A percentile compares a stretch with the other conserved stretches of the same genome.
phyloP scores from a whole-genome alignment of 2,329 filamentous ascomycete species.

The Dryadomyces quercivorus region DNA sequence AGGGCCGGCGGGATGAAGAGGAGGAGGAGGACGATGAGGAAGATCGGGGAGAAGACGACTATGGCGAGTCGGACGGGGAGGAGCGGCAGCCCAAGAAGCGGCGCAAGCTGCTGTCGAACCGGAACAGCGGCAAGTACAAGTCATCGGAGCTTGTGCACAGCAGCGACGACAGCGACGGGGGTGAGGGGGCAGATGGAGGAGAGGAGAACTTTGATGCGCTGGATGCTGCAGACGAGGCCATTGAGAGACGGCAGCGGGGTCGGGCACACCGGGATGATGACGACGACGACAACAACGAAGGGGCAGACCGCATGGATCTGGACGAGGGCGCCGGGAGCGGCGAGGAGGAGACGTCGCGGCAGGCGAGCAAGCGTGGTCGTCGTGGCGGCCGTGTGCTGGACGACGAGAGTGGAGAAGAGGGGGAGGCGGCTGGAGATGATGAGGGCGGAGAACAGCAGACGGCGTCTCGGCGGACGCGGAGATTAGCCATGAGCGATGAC shows the following conservation, averaged over 20 bases:
- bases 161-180: slow-evolving; percentile 43
- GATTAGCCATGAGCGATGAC: slow-evolving; percentile 20
- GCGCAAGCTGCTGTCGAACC: slow-evolving; percentile 32
- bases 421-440: slow-evolving; percentile 6
- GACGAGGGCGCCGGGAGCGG: slow-evolving; percentile 33
- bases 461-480: slow-evolving; percentile 16
- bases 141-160: slow-evolving; percentile 74
- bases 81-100: slow-evolving; percentile 50
- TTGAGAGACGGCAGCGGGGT: slow-evolving; percentile 14
- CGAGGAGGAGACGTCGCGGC: slow-evolving; percentile 7
- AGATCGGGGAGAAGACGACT: slow-evolving; percentile 24
- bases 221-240: slow-evolving; percentile 24
- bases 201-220: slow-evolving; percentile 20
- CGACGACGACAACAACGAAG: slow-evolving; percentile 20
- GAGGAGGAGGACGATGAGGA: slow-evolving; percentile 35
- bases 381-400: slow-evolving; percentile 13
- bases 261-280: slow-evolving; percentile 12
- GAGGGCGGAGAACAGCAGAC: not conserved
- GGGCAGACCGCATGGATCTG: slow-evolving; percentile 39
- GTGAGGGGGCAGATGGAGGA: slow-evolving; percentile 33
- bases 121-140: slow-evolving; percentile 59
- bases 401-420: slow-evolving; percentile 20
- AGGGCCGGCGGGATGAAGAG: slow-evolving; percentile 29
- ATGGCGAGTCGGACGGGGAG: slow-evolving; percentile 16
- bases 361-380: slow-evolving; percentile 6